Evolutionary conservation across 2,329 filamentous ascomycete species (phyloP), one percentile per base, ranked within the genome.

Genomic region (Xylaria hypoxylon): DNA sequence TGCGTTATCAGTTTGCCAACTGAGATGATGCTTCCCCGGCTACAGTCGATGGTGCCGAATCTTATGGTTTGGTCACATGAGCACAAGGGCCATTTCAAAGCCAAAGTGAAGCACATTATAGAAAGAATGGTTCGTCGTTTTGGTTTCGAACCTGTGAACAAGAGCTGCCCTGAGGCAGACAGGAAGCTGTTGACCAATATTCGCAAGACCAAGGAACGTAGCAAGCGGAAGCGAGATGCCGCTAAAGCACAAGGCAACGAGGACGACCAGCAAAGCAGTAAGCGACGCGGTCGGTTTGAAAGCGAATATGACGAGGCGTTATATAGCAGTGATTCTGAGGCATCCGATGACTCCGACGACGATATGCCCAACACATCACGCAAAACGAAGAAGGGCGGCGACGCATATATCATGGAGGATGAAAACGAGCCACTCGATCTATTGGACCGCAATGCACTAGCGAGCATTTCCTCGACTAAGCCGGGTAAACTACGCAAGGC

Each of bases 81-180:
- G 80, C 96, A 99, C 84, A 98, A 98, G 83, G 94, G 94, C 13
- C 94, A 97, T 77, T 96, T 99, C 83, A 93, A 95, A 75, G 90
- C 92, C 56, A 99, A 98, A 84, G 94, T 99, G 72, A 98, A 97
- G 88, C 94, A 97, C 77, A 98, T 99, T 70, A 83, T 99, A 17
- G 96, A 99, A 81, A 89, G 96, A 59, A 93, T 97, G 86, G 91
- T 98, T 24, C 89, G 95, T 53, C 89, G 95, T 63, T 98, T 97
- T 76, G 94, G 96, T 53, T 91, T 92, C 51, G 91, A 95, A 2
- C 80, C 88, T 33, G 87, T 99, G 13, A 92, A 96, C 80, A 87
- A 88, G 70, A 85, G 92, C 78, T 94, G 92, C 65, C 95, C 94
- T 2, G 92, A 96, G 74, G 88, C 88, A 24, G 95, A 97, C 80